A percentile compares a stretch with the other conserved stretches of the same genome.
phyloP scores from a whole-genome alignment of 495 filamentous ascomycete genomes.

The Aspergillus hancockii region DNA sequence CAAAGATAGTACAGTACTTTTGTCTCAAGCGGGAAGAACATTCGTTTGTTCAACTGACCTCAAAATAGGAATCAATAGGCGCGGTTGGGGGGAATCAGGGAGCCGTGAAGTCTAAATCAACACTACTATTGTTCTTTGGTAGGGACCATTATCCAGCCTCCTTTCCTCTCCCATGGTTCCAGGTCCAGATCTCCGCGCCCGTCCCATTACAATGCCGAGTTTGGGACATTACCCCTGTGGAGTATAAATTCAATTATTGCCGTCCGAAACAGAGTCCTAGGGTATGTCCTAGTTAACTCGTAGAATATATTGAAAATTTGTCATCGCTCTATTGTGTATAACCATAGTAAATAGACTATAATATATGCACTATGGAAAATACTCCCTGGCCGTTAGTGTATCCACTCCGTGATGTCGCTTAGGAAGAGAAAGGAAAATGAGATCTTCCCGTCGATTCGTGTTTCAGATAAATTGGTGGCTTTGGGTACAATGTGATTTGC shows the following conservation, averaged over 20 bases:
- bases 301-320: too few relatives aligned
- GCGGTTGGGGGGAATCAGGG: background rate
- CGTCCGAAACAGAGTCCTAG: too few relatives aligned
- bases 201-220: background rate
- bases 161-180: background rate
- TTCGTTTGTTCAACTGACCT: background rate
- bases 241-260: background rate
- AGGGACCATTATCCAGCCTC: background rate
- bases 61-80: background rate
- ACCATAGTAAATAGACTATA: background rate
- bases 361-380: background rate
- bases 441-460: conserved; percentile 8
- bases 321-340: too few relatives aligned
- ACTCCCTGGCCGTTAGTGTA: background rate
- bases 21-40: background rate
- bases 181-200: background rate
- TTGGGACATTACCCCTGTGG: background rate
- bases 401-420: conserved; percentile 4
- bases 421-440: background rate
- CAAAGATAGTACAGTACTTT: background rate
- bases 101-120: background rate
- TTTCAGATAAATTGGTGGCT: conserved; percentile 12
- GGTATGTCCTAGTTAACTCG: too few relatives aligned
- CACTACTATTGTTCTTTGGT: background rate
- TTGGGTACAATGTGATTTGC: conserved; percentile 5